These are phyloP conservation scores for Buddleja alternifolia DNA, from an alignment of 257 asterid genomes.

Conservation along the genomic window DNA sequence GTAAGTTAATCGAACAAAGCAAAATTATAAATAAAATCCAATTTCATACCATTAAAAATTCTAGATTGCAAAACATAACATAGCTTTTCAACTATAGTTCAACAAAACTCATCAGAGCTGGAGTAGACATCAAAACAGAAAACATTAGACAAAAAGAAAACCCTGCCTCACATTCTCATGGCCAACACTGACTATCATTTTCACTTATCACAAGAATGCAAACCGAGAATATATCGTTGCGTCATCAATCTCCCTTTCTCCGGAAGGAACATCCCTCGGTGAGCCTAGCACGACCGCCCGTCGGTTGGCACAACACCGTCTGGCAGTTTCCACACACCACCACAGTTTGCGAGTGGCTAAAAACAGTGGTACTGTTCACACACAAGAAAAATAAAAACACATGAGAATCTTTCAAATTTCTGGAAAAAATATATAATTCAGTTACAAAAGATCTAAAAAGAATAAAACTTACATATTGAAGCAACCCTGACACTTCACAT, in stretches of 20 bases:
- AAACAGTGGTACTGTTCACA: slow-evolving; percentile 23
- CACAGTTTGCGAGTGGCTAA: slow-evolving; percentile 31
- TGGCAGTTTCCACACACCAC: slow-evolving; percentile 31
- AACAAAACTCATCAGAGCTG: not conserved
- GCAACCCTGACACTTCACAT: slow-evolving; percentile 30
- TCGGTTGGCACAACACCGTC: slow-evolving; percentile 31
- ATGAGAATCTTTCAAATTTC: no score
- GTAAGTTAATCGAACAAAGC: no score
- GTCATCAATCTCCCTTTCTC: slow-evolving; percentile 14
- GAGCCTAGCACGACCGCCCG: slow-evolving; percentile 27
- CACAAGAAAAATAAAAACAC: not conserved
- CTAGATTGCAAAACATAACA: not conserved
- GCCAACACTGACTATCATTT: not conserved
- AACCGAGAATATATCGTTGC: no score
- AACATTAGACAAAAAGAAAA: not conserved
- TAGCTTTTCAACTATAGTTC: not conserved
- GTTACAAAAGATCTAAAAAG: not conserved
- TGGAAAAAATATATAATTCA: not conserved
- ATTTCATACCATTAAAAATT: not conserved
- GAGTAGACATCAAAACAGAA: not conserved
- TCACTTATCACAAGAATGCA: not conserved
- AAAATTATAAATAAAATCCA: no score
- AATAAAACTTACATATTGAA: slow-evolving; percentile 20
- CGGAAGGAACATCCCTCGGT: slow-evolving; percentile 32
- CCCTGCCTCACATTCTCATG: slow-evolving; percentile 6